A percentile compares a stretch with the other conserved stretches of the same genome.
phyloP scores from a whole-genome alignment of 768 basidiomycete species.

The Kwoniella botswanensis region DNA sequence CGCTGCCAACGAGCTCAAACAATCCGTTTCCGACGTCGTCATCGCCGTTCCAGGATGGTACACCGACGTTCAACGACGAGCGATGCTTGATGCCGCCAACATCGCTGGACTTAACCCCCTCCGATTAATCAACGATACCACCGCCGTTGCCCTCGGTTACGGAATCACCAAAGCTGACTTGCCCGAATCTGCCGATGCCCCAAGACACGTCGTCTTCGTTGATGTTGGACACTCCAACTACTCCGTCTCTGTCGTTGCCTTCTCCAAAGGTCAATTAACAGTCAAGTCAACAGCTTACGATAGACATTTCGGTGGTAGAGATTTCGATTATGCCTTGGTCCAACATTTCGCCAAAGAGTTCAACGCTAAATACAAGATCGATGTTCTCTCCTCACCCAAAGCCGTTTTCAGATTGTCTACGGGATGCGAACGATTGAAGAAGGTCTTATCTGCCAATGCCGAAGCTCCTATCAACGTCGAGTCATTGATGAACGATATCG shows the following conservation, averaged over 20 bases:
- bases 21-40: conserved; percentile 84
- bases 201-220: conserved; percentile 88
- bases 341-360: conserved; percentile 88
- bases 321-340: conserved; percentile 91
- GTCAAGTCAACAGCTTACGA: conserved; percentile 91
- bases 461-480: conserved; percentile 91
- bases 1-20: conserved; percentile 81
- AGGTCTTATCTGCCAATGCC: conserved; percentile 89
- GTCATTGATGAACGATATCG: conserved; percentile 93
- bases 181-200: conserved; percentile 74
- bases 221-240: conserved; percentile 93
- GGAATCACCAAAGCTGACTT: conserved; percentile 99
- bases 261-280: conserved; percentile 87
- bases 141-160: conserved; percentile 93
- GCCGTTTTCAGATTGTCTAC: conserved; percentile 87
- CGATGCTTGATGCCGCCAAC: conserved; percentile 82
- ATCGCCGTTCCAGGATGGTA: conserved; percentile 97
- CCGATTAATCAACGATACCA: conserved; percentile 95
- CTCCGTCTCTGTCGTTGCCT: conserved; percentile 84
- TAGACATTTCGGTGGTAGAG: conserved; percentile 90
- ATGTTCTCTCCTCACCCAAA: conserved; percentile 87
- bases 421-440: conserved; percentile 93
- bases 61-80: conserved; percentile 90
- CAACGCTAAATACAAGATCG: conserved; percentile 97
- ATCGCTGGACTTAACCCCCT: conserved; percentile 90